Evolutionary conservation across 352 stramenopile genomes (phyloP).

Genomic region (Globisporangium sylvaticum): DNA sequence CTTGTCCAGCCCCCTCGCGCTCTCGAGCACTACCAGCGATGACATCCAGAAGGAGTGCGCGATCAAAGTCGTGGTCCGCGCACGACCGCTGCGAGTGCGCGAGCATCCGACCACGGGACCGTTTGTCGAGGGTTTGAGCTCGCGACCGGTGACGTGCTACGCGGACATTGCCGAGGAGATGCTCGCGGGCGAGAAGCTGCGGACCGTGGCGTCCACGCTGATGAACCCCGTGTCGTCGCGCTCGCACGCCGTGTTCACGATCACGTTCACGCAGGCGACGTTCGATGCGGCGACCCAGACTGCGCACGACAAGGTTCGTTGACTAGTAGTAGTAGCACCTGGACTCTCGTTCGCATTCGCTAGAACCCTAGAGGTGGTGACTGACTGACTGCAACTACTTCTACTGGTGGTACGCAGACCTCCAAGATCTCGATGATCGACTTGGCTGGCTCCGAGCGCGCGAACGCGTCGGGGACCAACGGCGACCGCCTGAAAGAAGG

Average conservation of each 20-base stretch:
- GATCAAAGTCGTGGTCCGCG: conserved; percentile 75
- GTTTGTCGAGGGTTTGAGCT: conserved; percentile 80
- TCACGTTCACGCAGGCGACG: conserved; percentile 86
- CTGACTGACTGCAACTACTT: not conserved
- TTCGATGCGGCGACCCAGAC: conserved; percentile 57
- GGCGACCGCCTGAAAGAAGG: conserved; percentile 89
- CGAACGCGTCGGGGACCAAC: conserved; percentile 73
- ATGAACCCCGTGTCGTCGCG: conserved; percentile 96
- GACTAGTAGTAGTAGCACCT: not conserved
- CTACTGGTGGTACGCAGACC: conserved; percentile 25
- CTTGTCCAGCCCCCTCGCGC: not conserved
- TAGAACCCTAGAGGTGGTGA: not conserved
- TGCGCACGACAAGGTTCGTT: conserved; percentile 56
- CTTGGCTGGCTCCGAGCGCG: conserved; percentile 77
- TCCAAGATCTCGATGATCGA: conserved; percentile 89
- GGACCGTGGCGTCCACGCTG: conserved; percentile 92
- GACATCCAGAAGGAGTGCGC: conserved; percentile 29
- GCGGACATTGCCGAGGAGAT: conserved; percentile 78
- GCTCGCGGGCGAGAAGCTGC: conserved; percentile 90
- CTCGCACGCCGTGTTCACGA: conserved; percentile 96
- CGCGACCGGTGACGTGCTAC: conserved; percentile 66
- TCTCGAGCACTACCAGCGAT: conserved; percentile 12
- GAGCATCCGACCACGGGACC: conserved; percentile 81
- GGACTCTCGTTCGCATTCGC: not conserved
- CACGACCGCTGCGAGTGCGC: conserved; percentile 68